Evolutionary conservation across 306 rosid species (phyloP).

Genomic region (Nissolia schottii): DNA sequence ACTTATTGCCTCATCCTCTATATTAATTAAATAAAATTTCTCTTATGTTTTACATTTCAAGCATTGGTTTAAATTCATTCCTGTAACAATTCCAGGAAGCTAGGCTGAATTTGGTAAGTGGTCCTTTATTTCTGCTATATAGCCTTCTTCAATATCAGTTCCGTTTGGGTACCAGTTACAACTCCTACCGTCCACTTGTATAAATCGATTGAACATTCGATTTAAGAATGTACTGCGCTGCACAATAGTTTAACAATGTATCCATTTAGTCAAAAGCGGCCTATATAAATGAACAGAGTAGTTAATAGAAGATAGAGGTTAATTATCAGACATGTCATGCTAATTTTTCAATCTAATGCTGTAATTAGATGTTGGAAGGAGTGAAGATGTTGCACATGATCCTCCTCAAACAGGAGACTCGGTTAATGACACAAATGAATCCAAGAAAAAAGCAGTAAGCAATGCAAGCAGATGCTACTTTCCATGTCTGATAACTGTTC

Average conservation of each 20-base stretch:
- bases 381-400: conserved; percentile 7
- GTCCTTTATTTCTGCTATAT: neutral
- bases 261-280: no score
- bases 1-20: neutral
- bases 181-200: no score
- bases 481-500: neutral
- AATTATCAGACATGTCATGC: neutral
- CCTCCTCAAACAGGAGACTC: conserved; percentile 38
- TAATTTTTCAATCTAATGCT: neutral
- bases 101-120: conserved; percentile 29
- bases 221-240: no score
- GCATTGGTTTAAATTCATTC: no score
- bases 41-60: neutral
- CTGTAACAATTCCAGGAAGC: conserved; percentile 49
- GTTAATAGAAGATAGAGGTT: neutral
- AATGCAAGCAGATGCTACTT: neutral
- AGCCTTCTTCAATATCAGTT: no score
- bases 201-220: no score
- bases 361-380: conserved; percentile 19
- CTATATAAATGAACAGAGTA: no score
- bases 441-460: conserved; percentile 15
- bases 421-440: conserved; percentile 24
- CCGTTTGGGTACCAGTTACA: no score
- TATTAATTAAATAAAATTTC: no score
- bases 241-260: no score